phyloP scores from a whole-genome alignment of 768 basidiomycete species.

The Rhodosporidiobolus odoratus region DNA sequence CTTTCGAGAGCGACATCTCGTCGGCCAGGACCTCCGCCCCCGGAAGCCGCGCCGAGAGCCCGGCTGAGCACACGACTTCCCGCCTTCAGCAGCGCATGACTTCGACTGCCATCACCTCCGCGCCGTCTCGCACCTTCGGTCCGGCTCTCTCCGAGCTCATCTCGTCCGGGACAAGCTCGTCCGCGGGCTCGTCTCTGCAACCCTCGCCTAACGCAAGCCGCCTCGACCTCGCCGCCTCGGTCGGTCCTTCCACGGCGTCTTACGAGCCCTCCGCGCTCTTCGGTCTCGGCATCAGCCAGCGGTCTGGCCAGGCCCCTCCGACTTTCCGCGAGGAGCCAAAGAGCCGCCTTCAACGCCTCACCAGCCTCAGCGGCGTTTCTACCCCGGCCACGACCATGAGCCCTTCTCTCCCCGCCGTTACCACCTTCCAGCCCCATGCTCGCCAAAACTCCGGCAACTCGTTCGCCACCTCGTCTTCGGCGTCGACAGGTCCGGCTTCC shows the following conservation, averaged over 20 bases:
- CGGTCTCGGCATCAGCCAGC: slow-evolving; percentile 30
- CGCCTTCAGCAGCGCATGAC: slow-evolving; percentile 27
- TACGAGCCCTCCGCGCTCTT: slow-evolving; percentile 19
- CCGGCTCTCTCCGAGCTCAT: slow-evolving; percentile 30
- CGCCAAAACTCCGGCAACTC: slow-evolving; percentile 19
- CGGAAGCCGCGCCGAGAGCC: slow-evolving; percentile 5
- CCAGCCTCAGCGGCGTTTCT: slow-evolving; percentile 5
- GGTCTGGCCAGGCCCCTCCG: slow-evolving; percentile 29
- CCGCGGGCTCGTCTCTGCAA: slow-evolving; percentile 4
- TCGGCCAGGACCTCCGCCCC: not conserved
- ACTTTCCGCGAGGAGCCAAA: slow-evolving; percentile 27
- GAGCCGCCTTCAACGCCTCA: slow-evolving; percentile 27
- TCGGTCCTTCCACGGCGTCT: not conserved
- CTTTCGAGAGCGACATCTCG: not conserved
- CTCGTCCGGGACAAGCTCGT: not conserved
- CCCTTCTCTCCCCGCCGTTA: not conserved
- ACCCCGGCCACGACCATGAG: not conserved
- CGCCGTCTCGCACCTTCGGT: slow-evolving; percentile 25
- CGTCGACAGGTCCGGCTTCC: not conserved
- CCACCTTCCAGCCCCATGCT: slow-evolving; percentile 18
- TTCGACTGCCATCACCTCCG: slow-evolving; percentile 19
- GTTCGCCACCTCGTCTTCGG: slow-evolving; percentile 14
- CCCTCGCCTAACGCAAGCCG: slow-evolving; percentile 1
- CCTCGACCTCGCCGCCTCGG: not conserved
- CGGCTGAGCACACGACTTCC: slow-evolving; percentile 4